Base-by-base conservation (phyloP, 768 basidiomycete genomes). In the Naganishia randhawae region DNA sequence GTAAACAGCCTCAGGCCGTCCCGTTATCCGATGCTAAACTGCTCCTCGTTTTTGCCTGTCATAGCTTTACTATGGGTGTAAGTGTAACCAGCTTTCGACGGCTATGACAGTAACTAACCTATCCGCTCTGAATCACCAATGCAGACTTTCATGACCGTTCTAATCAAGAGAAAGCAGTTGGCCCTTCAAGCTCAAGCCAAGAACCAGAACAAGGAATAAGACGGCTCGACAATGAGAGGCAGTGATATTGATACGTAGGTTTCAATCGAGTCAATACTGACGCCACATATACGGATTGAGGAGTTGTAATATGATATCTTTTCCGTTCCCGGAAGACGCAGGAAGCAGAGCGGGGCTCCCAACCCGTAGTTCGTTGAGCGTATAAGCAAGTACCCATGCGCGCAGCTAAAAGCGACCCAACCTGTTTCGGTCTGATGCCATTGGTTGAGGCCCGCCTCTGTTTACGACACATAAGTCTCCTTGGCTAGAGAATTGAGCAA, bases 21-120 rank as follows among this genome's bases (percentile, higher is more conserved):
- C 27, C n/a, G 9, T 25, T n/a, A 29, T 61, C n/a, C 55, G 31
- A 33, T 65, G 57, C 63, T 68, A 66, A 45, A 51, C 35, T 22
- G 50, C 45, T 6, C 57, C 51, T 37, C 65, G 63, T 3, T 62
- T 62, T 61, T 31, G 65, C 35, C 9, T 61, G 22, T 22, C 16
- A 14, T 14, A 61, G 69, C 76, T 91, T 93, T 76, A 77, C 85
- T 25, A 82, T 90, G 14, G 90, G 90, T 25, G 90, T 91, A 75
- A 73, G 88, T 82, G 35, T 62, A 25, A 7, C 6, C 22, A 25
- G 37, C 22, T 7, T 22, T 8, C 1, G 25, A 22, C 10, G 22
- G 17, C 10, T 42, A 27, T 42, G 37, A 17, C 22, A 35, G 31
- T 52, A 33, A 17, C 51, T 29, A 7, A 52, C 16, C 17, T 31